Evolutionary conservation across 768 basidiomycete genomes (phyloP).

Genomic region (Russula compacta): DNA sequence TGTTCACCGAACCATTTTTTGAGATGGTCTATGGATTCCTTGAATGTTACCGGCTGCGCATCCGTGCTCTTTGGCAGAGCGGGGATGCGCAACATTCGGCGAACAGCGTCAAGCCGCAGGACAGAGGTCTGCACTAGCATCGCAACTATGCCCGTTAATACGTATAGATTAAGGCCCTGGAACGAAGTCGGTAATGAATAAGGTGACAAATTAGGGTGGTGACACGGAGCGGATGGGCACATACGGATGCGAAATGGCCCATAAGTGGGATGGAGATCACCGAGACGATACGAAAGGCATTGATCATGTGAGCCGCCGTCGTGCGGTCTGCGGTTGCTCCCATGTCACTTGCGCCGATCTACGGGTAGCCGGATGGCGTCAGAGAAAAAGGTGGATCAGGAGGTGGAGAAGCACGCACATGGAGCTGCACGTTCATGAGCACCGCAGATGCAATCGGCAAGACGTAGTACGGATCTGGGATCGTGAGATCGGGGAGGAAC

Average conservation of each 20-base stretch:
- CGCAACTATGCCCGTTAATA: constrained; percentile 40
- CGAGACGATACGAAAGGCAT: constrained; percentile 31
- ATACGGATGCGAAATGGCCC: constrained; percentile 55
- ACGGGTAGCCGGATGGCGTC: constrained; percentile 26
- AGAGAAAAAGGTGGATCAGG: background rate
- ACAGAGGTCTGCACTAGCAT: constrained; percentile 40
- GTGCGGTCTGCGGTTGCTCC: constrained; percentile 8
- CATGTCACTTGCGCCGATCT: constrained; percentile 48
- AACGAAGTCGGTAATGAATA: background rate
- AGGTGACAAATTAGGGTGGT: background rate
- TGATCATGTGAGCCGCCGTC: constrained; percentile 18
- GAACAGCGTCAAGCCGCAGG: constrained; percentile 36
- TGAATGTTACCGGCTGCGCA: constrained; percentile 13
- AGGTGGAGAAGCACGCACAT: constrained; percentile 35
- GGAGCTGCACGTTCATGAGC: constrained; percentile 60
- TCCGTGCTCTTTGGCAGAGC: constrained; percentile 12
- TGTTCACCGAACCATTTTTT: constrained; percentile 18
- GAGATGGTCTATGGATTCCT: constrained; percentile 16
- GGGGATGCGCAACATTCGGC: constrained; percentile 32
- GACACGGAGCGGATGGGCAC: constrained; percentile 23
- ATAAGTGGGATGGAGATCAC: constrained; percentile 42
- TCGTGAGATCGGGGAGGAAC: constrained; percentile 70
- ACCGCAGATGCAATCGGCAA: constrained; percentile 54
- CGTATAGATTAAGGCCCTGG: constrained; percentile 52
- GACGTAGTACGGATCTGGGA: constrained; percentile 64